Base-by-base conservation (phyloP, 2,329 filamentous ascomycete species). In the Coniochaeta sp. region DNA sequence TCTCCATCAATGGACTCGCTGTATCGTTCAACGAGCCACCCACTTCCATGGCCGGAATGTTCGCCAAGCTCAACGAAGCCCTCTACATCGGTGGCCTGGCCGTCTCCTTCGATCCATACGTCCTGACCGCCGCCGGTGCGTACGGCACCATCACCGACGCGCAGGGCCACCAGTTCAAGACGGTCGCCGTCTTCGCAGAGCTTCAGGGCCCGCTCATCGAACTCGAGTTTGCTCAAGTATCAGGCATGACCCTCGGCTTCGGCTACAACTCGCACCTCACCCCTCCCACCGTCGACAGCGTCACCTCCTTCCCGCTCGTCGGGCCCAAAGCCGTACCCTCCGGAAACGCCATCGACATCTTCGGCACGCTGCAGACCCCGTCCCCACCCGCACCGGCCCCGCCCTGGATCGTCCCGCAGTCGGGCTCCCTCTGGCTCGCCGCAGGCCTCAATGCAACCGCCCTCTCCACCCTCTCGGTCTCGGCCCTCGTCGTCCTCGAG, bases 181-280 rank as follows among this genome's bases (percentile, higher is more conserved):
- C 66, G 11, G 66, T 72, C 1, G 77, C 77, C 58, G 65, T 77
- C 0, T 77, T 70, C 60, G 71, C 66, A 3, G 70, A 67, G 26
- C 67, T 78, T 0, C 63, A 73, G 9, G 76, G 77, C 0, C 76
- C 76, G 0, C 66, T 79, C 3, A 58, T 77, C 12, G 67, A 67
- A 0, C 64, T 79, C 7, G 72, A 68, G 19, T 76, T 76, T 60
- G 76, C 73, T 1, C 67, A 66, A 6, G 71, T 79, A 24, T 62
- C 62, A 0, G 74, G 72, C 0, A 57, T 79, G 2, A 66, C 62
- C 0, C 69, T 67, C 31, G 76, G 76, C 0, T 75, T 79, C 36
- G 77, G 77, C 0, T 75, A 74, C 62, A 78, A 79, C 55, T 67
- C 61, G 3, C 58, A 43, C 6, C 52, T 79, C 0, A 60, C 60